Evolutionary conservation across 768 basidiomycete species (phyloP), one percentile per base, ranked within the genome.

Genomic region (Pulveroboletus sp.): DNA sequence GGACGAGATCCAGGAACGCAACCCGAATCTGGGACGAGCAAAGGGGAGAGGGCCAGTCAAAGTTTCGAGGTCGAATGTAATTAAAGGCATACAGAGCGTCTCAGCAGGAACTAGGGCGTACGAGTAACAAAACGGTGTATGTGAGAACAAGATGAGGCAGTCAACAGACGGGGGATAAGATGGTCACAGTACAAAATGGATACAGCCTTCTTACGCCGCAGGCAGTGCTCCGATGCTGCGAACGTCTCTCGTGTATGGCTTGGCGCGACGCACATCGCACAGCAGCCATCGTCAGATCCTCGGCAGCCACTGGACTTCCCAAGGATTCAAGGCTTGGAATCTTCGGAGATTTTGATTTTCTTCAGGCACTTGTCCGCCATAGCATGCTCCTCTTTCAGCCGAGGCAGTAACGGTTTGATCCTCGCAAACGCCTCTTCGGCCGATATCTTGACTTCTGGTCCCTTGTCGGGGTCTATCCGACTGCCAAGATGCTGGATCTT

Each of bases 401-500:
- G 71, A 35, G 56, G 60, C 28, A 94, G 70, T 40, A 88, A 70
- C 5, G 64, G 71, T 47, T 63, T 67, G 66, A 93, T 89, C 66
- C 70, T 72, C 1, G 64, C 66, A 15, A 89, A 67, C 14, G 87
- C 84, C 21, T 80, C 83, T 9, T 71, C 64, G 4, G 58, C 48
- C n/a, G 68, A 60, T 33, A 88, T 69, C 50, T 74, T 71, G 50
- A 60, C 66, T 13, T 68, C 67, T 8, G 62, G 55, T 21, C 75
- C 74, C 62, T 80, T 85, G 66, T 90, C 84, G 40, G 79, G 75
- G 49, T 75, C 69, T 0, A 41, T 44, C 36, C 59, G 57, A 55
- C 83, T 75, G 40, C 91, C 93, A 59, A 84, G 86, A 68, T 94
- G 82, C 70, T 98, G 94, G 60, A 98, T 93, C 69, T 80, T 79